These are phyloP conservation scores for Basipetospora chlamydospora DNA, from an alignment of 2,329 filamentous ascomycete genomes.

Conservation along the genomic window DNA sequence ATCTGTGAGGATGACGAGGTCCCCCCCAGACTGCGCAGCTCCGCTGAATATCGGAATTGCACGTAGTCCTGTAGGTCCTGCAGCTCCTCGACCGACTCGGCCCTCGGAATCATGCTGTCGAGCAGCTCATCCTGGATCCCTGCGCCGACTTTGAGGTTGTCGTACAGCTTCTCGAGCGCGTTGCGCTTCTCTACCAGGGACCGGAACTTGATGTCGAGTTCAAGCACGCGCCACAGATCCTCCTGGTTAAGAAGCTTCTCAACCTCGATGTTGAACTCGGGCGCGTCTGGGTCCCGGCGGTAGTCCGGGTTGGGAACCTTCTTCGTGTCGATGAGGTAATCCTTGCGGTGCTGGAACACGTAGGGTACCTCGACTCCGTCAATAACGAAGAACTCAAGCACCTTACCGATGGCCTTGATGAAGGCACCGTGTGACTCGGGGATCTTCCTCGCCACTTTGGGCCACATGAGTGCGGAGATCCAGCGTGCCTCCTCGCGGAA, in stretches of 20 bases:
- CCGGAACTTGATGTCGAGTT: conserved; percentile 88
- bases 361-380: conserved; percentile 94
- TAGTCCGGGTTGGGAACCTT: conserved; percentile 47
- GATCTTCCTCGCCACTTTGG: conserved; percentile 72
- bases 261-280: conserved; percentile 60
- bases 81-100: conserved; percentile 81
- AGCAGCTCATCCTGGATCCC: conserved; percentile 59
- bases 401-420: conserved; percentile 75
- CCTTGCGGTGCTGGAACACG: conserved; percentile 95
- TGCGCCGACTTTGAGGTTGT: conserved; percentile 49
- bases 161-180: conserved; percentile 63
- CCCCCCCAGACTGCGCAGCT: conserved; percentile 66
- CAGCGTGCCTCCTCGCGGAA: conserved; percentile 81
- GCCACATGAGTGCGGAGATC: conserved; percentile 83
- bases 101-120: conserved; percentile 66
- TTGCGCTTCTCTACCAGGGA: conserved; percentile 87
- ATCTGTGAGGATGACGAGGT: conserved; percentile 44
- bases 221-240: conserved; percentile 88
- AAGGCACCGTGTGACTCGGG: conserved; percentile 69
- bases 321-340: conserved; percentile 85
- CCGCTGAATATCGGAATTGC: conserved; percentile 78
- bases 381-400: conserved; percentile 86
- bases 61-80: conserved; percentile 95
- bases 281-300: conserved; percentile 52
- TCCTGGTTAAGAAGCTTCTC: conserved; percentile 85